Evolutionary conservation across 139 green algal genomes (phyloP).

Genomic region (Ettlia oleoabundans): DNA sequence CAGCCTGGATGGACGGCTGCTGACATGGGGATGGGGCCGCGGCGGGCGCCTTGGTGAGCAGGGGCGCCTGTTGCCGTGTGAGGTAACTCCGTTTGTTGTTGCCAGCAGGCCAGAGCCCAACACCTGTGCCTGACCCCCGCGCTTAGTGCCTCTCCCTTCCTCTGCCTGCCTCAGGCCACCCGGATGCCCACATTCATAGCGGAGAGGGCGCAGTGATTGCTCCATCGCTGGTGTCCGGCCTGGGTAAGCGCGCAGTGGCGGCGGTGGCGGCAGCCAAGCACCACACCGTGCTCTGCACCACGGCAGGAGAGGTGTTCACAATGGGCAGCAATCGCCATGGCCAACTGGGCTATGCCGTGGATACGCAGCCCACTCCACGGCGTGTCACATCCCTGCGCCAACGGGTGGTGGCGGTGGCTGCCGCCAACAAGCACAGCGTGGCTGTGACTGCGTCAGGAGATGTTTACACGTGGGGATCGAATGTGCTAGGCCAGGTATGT

Average conservation of each 20-base stretch:
- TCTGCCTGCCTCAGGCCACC: conserved; percentile 64
- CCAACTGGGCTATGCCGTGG: conserved; percentile 68
- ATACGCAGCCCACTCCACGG: conserved; percentile 79
- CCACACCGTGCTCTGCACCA: conserved; percentile 85
- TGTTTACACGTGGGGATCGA: conserved; percentile 86
- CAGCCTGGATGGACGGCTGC: conserved; percentile 71
- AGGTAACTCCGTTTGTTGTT: too few relatives aligned
- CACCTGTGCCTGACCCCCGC: too few relatives aligned
- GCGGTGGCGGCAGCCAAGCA: conserved; percentile 83
- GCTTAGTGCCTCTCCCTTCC: not conserved
- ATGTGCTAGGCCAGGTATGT: conserved; percentile 56
- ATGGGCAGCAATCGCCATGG: conserved; percentile 82
- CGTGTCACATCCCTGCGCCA: conserved; percentile 55
- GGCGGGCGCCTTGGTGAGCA: conserved; percentile 80
- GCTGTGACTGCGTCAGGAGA: conserved; percentile 70
- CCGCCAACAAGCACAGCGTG: conserved; percentile 87
- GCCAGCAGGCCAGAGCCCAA: too few relatives aligned
- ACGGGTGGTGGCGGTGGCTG: conserved; percentile 74
- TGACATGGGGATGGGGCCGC: conserved; percentile 88
- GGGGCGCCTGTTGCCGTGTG: not conserved
- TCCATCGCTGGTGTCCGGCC: conserved; percentile 51
- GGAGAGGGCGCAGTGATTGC: conserved; percentile 73
- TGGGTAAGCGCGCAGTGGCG: conserved; percentile 43
- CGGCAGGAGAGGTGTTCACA: conserved; percentile 79
- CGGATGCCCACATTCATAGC: conserved; percentile 83